Base-by-base conservation (phyloP, 2,329 filamentous ascomycete species). In the Cryphonectria radicalis region DNA sequence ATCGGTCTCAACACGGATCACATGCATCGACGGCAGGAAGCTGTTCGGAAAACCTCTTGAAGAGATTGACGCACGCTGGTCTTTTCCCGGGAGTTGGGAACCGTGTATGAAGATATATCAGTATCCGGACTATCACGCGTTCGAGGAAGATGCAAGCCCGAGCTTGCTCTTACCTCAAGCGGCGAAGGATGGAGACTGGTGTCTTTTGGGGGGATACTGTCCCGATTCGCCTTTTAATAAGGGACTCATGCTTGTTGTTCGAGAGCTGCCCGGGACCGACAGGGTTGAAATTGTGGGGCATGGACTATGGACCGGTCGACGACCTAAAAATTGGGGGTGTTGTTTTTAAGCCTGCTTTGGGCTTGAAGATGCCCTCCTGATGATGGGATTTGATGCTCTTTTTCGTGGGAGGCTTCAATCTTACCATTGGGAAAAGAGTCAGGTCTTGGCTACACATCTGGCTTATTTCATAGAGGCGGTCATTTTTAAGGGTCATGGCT, bases 11-110 rank as follows among this genome's bases (percentile, higher is more conserved):
- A 19, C 43, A 22, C 17, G 6, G 5, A 46, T 6, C 43, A 43
- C 42, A 8, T 1, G 17, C 43, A 46, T 19, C 0, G 7, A 7
- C 1, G 1, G 5, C 43, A 46, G 7, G 0, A 8, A 7, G 0
- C 6, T 46, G 6, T 22, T 7, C 6, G 43, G 43, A 46, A 22
- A 7, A 1, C 17, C 5, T 5, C 3, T 22, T 7, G 4, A 22
- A 22, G 8, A 46, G 6, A 17, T 46, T 22, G 6, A 7, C 17
- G 19, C 14, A 46, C 1, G 6, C 17, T 46, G 19, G 17, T 22
- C 43, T 46, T 17, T 46, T 7, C 22, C 4, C 6, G 43, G 17
- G 5, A 19, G 19, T 7, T 22, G 17, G 19, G 17, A 19, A 13
- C n/a, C n/a, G 17, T 14, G 6, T 14, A n/a, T 13, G n/a, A 28